Evolutionary conservation across 106 monocot genomes (phyloP).

Genomic region (Allium cepa): DNA sequence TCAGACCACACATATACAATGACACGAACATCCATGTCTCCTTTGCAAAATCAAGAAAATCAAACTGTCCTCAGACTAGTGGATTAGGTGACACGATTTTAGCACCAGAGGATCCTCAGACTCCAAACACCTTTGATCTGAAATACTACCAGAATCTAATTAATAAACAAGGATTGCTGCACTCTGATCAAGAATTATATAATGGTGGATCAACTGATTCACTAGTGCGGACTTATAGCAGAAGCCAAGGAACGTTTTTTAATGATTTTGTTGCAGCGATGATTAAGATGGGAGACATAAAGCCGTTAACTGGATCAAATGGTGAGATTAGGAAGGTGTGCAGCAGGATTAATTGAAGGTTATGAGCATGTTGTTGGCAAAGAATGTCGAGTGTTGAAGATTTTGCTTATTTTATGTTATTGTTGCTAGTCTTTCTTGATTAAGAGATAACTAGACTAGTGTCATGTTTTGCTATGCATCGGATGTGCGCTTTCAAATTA

Average conservation of each 20-base stretch:
- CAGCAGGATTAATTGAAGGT: conserved; percentile 6
- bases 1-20: conserved; percentile 1
- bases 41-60: not conserved
- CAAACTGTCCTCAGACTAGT: not conserved
- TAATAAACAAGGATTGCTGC: conserved; percentile 8
- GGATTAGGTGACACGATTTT: not conserved
- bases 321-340: conserved; percentile 18
- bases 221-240: not conserved
- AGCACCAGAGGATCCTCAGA: not conserved
- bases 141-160: conserved; percentile 10
- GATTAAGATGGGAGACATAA: conserved; percentile 13
- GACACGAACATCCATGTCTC: not conserved
- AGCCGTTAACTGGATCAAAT: conserved; percentile 1
- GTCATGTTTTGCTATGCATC: too few relatives aligned
- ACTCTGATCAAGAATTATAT: conserved; percentile 6
- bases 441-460: too few relatives aligned
- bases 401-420: too few relatives aligned
- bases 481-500: too few relatives aligned
- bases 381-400: too few relatives aligned
- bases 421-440: too few relatives aligned
- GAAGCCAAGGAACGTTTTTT: not conserved
- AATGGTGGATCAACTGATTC: conserved; percentile 3
- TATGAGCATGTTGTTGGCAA: too few relatives aligned
- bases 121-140: conserved; percentile 4
- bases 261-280: conserved; percentile 5